Percentiles rank a stretch among this genome's conserved stretches.
Evolutionary conservation across 495 filamentous ascomycete species (phyloP).

Genomic region (Neurospora sp.): DNA sequence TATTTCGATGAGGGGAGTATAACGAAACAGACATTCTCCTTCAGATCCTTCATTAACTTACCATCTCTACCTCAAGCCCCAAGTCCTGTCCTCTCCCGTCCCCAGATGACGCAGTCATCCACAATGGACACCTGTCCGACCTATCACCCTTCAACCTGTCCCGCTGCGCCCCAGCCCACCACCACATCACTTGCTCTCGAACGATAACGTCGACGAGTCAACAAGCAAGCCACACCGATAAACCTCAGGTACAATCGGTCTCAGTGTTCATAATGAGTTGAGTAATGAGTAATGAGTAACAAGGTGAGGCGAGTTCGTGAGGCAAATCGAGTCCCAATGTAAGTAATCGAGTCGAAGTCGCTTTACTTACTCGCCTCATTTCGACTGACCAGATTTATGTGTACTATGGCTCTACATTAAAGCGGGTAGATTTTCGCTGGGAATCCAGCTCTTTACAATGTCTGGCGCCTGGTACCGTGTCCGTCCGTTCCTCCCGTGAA

Average conservation of each 20-base stretch:
- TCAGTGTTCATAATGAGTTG: too few relatives aligned
- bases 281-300: too few relatives aligned
- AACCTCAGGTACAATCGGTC: background rate
- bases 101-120: background rate
- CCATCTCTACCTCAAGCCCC: background rate
- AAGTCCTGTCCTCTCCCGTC: background rate
- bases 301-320: too few relatives aligned
- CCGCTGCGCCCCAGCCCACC: background rate
- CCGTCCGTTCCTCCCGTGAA: too few relatives aligned
- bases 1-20: background rate
- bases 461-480: too few relatives aligned
- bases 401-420: too few relatives aligned
- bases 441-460: too few relatives aligned
- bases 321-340: too few relatives aligned
- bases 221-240: background rate
- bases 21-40: background rate
- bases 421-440: too few relatives aligned
- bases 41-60: background rate
- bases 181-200: background rate
- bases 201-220: background rate
- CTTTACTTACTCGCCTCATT: too few relatives aligned
- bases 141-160: background rate
- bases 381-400: too few relatives aligned
- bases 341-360: too few relatives aligned
- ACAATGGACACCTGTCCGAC: background rate